phyloP scores from a whole-genome alignment of 1,284 basidiomycete genomes.

The Uromyces viciae-fabae region DNA sequence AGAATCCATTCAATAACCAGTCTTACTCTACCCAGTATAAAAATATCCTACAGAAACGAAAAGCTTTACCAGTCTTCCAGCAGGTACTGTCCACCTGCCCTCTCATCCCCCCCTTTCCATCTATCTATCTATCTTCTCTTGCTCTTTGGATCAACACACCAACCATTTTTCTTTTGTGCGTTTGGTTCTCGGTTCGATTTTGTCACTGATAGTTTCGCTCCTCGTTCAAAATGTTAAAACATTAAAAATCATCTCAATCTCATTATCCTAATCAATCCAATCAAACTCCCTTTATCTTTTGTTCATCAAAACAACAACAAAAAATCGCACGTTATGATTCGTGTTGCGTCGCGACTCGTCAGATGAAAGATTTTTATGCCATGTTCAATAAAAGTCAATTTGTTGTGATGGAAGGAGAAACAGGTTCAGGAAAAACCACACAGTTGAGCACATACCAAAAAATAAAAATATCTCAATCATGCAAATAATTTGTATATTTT shows the following conservation, averaged over 20 bases:
- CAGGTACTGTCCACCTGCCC: slow-evolving; percentile 57
- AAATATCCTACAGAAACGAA: slow-evolving; percentile 77
- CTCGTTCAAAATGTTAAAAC: background rate
- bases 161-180: slow-evolving; percentile 32
- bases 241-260: background rate
- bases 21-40: slow-evolving; percentile 76
- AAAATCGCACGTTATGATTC: background rate
- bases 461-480: slow-evolving; percentile 49
- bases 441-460: slow-evolving; percentile 63
- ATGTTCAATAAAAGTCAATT: slow-evolving; percentile 85
- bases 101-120: background rate
- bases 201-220: slow-evolving; percentile 42
- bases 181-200: background rate
- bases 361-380: slow-evolving; percentile 82
- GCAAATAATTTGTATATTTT: too few species aligned
- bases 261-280: background rate
- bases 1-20: slow-evolving; percentile 81
- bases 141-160: slow-evolving; percentile 33
- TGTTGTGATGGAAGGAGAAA: slow-evolving; percentile 95
- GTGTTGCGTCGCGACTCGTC: background rate
- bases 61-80: slow-evolving; percentile 82
- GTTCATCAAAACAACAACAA: background rate
- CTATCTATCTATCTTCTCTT: background rate
- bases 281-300: background rate
- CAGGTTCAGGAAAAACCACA: slow-evolving; percentile 96